Evolutionary conservation across 768 basidiomycete species (phyloP), one percentile per base, ranked within the genome.

Genomic region (Coprinopsis strossmayeri): DNA sequence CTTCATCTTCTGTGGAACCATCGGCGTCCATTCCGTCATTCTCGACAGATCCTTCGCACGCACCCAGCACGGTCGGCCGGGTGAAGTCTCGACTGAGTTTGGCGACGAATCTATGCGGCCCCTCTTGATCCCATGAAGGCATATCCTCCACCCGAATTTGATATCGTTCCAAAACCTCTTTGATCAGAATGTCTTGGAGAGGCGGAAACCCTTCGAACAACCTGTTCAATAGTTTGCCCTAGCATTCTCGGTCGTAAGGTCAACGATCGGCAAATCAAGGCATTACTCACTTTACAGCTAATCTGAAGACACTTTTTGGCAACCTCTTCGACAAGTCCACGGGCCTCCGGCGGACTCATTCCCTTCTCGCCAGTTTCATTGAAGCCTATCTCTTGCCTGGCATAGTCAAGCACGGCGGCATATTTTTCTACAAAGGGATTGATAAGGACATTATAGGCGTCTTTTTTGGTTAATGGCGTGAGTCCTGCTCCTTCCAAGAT

Each of bases 401-500:
- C 68, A 53, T 78, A 88, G 40, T 77, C 71, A 40, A 82, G 57
- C 17, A 84, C 60, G 35, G 70, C 60, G 40, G 64, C 55, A 57
- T 72, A 76, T 46, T 76, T 72, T 56, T 87, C 84, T 35, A 84
- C 74, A 58, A 87, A 88, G 23, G 84, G 82, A 59, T 79, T 87
- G 45, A 78, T 59, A 46, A 89, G 71, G 39, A 88, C 66, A 58
- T 81, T 76, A 44, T 73, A 69, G 32, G 83, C 67, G 64, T 88
- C 87, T 48, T 71, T 67, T 51, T 65, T 67, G 35, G 76, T 78
- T 44, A 88, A 48, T 9, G 82, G 84, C 0, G 66, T 65, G 20
- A 90, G 61, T 23, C 71, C 71, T 25, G 85, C 63, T 12, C 67
- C 59, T 45, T 84, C 79, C 42, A 88, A 66, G 54, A 78, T 79